Conservation (phyloP, 1,139 yeast species). For the Pichiaceae sp. region DNA sequence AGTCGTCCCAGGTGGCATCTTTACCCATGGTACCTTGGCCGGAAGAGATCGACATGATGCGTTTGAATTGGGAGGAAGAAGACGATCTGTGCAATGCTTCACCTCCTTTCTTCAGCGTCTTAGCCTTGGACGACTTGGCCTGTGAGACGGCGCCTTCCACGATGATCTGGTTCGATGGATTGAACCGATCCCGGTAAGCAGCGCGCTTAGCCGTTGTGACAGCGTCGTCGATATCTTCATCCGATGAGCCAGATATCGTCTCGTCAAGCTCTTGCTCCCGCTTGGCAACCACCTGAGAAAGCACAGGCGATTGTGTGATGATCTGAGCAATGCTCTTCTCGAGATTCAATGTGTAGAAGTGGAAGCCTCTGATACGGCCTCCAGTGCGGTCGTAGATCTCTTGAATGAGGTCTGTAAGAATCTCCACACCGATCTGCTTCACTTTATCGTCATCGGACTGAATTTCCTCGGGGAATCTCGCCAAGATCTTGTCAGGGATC, state of each 20-base stretch:
- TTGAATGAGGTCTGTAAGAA: slow-evolving; percentile 57
- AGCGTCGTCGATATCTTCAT: slow-evolving; percentile 25
- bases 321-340: slow-evolving; percentile 88
- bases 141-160: slow-evolving; percentile 20
- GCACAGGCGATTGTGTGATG: slow-evolving; percentile 48
- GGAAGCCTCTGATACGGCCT: slow-evolving; percentile 67
- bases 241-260: slow-evolving; percentile 15
- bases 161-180: slow-evolving; percentile 41
- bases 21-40: slow-evolving; percentile 84
- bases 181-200: slow-evolving; percentile 23
- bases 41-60: slow-evolving; percentile 65
- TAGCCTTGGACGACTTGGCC: slow-evolving; percentile 9
- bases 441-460: slow-evolving; percentile 78
- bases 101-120: slow-evolving; percentile 2
- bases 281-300: slow-evolving; percentile 29
- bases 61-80: slow-evolving; percentile 36
- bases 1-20: slow-evolving; percentile 98
- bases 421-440: slow-evolving; percentile 73
- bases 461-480: slow-evolving; percentile 45
- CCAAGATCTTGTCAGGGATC: slow-evolving; percentile 54
- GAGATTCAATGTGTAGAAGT: slow-evolving; percentile 91
- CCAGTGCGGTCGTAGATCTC: slow-evolving; percentile 44
- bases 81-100: slow-evolving; percentile 1
- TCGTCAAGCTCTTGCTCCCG: slow-evolving; percentile 20
- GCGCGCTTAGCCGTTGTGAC: slow-evolving; percentile 22